These are phyloP conservation scores for Raphanus hybrid DNA, from an alignment of 441 rosid genomes.

Conservation along the genomic window DNA sequence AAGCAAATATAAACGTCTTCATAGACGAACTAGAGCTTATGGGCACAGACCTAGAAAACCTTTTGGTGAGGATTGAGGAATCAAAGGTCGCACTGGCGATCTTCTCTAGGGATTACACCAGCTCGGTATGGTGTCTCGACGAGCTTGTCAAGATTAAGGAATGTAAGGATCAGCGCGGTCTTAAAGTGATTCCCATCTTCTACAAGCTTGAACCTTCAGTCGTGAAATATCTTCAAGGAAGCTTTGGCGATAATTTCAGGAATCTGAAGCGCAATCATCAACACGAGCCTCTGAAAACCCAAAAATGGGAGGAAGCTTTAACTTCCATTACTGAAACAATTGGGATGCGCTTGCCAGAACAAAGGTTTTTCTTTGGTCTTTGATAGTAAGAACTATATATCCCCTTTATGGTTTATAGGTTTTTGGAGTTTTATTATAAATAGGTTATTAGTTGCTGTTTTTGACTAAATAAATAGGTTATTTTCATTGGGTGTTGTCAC, in stretches of 20 bases:
- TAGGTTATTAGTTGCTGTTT: not conserved
- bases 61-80: constrained; percentile 10
- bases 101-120: constrained; percentile 9
- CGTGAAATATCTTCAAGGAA: constrained; percentile 11
- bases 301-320: constrained; percentile 22
- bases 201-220: constrained; percentile 9
- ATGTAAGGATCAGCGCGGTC: not conserved
- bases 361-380: constrained; percentile 10
- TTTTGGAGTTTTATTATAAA: not conserved
- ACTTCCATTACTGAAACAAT: not conserved
- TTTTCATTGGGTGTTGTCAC: not conserved
- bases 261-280: not conserved
- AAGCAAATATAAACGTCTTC: constrained; percentile 20
- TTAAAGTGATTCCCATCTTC: constrained; percentile 17
- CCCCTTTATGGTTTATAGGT: not conserved
- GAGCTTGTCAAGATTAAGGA: constrained; percentile 25
- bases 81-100: constrained; percentile 13
- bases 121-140: constrained; percentile 16
- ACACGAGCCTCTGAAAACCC: not conserved
- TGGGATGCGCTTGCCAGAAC: constrained; percentile 5
- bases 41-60: not conserved
- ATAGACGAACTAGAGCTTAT: not conserved
- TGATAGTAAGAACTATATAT: not conserved
- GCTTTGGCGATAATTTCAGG: constrained; percentile 9
- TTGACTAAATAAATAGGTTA: not conserved